phyloP scores from a whole-genome alignment of 169 alveolate genomes.

The Plasmodium fragile region DNA sequence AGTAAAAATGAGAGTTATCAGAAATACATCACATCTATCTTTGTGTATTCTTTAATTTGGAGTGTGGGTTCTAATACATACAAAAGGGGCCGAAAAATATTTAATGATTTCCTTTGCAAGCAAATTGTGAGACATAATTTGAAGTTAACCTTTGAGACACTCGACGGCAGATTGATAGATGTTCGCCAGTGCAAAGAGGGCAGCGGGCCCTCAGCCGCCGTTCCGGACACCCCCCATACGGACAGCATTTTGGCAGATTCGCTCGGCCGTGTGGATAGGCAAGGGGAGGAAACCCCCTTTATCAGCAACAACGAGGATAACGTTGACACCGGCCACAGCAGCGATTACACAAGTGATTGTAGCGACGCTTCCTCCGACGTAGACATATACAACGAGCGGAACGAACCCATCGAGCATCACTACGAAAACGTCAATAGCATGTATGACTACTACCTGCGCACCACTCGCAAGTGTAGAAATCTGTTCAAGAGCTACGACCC shows the following conservation, averaged over 20 bases:
- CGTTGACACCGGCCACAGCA: not conserved
- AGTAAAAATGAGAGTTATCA: slow-evolving; percentile 52
- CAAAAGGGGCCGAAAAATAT: slow-evolving; percentile 71
- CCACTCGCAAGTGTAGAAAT: slow-evolving; percentile 26
- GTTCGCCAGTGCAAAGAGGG: slow-evolving; percentile 9
- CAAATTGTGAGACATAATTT: slow-evolving; percentile 56
- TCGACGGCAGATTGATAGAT: slow-evolving; percentile 36
- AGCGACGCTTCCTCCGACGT: not conserved
- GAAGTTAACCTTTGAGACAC: slow-evolving; percentile 55
- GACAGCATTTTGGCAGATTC: not conserved
- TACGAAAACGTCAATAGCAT: slow-evolving; percentile 49
- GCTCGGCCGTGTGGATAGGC: not conserved
- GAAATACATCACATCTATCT: slow-evolving; percentile 56
- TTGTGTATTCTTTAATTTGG: slow-evolving; percentile 65
- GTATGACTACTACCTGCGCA: slow-evolving; percentile 53
- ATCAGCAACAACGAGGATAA: not conserved
- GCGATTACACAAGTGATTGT: not conserved
- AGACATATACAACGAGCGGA: slow-evolving; percentile 60
- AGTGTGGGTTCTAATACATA: slow-evolving; percentile 71
- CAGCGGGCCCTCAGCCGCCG: not conserved
- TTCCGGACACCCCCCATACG: not conserved
- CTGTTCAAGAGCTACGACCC: slow-evolving; percentile 55
- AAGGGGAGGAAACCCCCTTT: not conserved
- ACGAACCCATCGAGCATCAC: slow-evolving; percentile 33
- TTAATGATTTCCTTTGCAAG: slow-evolving; percentile 46